Base-by-base conservation (phyloP, 805 yeast genomes). In the Blastobotrys terrestris region DNA sequence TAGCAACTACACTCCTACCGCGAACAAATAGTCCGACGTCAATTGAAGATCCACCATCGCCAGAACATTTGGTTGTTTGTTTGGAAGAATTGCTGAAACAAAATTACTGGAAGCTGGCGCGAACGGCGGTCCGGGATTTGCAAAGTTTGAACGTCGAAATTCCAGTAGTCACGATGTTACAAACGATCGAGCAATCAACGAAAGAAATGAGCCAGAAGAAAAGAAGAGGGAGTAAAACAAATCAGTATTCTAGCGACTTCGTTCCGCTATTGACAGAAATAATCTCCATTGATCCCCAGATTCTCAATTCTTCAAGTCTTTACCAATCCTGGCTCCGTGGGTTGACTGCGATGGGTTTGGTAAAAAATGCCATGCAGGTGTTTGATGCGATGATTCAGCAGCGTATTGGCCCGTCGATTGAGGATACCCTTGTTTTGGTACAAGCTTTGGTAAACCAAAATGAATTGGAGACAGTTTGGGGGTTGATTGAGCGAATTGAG, bases 241-340 rank as follows among this genome's bases (percentile, higher is more conserved):
- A 19, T 16, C 15, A 15, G 8, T 39, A 16, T 3, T n/a, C 44
- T 13, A n/a, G n/a, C 15, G 48, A 44, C 3, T 49, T 49, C 31
- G 52, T 49, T 16, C 42, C 41, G 3, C 26, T 49, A 15, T 48
- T 49, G n/a, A 49, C 43, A 21, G 50, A 50, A 20, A 35, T 59
- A 3, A 51, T 60, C 8, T 39, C 55, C 11, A 22, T 50, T 15
- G 26, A 63, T 7, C 58, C 63, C 4, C 59, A 58, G 5, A 56
- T 60, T 15, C 52, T 61, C 3, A 46, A 54, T n/a, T 46, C 56
- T 20, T 48, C 52, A 7, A 48, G 55, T 20, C 51, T 61, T 31
- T 61, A 61, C 44, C 55, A 49, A 19, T 44, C 58, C 8, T 61
- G 64, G 64, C 44, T 60, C 4, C 49, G 59, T n/a, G 61, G 59